Evolutionary conservation across 805 yeast genomes (phyloP).

Genomic region (Naumovozyma dairenensis): DNA sequence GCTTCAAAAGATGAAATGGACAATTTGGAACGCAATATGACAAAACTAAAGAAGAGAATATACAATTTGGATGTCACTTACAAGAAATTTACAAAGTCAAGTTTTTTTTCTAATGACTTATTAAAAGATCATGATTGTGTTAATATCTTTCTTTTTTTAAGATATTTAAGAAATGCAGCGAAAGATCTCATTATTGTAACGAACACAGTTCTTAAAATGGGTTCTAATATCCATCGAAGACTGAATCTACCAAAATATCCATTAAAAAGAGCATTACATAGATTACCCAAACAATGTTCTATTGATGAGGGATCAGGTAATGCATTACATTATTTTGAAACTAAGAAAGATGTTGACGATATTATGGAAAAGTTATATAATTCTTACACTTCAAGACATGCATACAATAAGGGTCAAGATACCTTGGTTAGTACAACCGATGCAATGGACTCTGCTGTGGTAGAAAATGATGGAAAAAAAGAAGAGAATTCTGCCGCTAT

Average conservation of each 20-base stretch:
- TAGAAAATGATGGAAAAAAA: not conserved
- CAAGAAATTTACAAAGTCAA: slow-evolving; percentile 29
- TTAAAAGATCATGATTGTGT: slow-evolving; percentile 29
- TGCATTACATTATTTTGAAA: slow-evolving; percentile 34
- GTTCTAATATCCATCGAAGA: slow-evolving; percentile 27
- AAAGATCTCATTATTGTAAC: slow-evolving; percentile 25
- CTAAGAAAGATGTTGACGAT: slow-evolving; percentile 37
- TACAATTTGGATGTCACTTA: slow-evolving; percentile 29
- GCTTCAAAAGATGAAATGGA: slow-evolving; percentile 3
- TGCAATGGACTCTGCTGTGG: not conserved
- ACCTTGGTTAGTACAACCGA: not conserved
- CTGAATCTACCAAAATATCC: slow-evolving; percentile 33
- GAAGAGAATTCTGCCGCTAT: slow-evolving; percentile 3
- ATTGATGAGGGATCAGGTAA: slow-evolving; percentile 40
- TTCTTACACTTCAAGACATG: slow-evolving; percentile 34
- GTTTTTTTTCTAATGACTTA: slow-evolving; percentile 29
- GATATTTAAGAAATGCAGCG: slow-evolving; percentile 35
- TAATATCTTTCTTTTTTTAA: slow-evolving; percentile 32
- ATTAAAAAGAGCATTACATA: slow-evolving; percentile 30
- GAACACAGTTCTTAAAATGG: slow-evolving; percentile 17
- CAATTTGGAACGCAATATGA: slow-evolving; percentile 5
- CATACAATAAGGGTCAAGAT: slow-evolving; percentile 8
- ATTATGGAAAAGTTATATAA: slow-evolving; percentile 37
- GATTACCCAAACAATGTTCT: slow-evolving; percentile 35
- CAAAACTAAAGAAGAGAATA: slow-evolving; percentile 23